Conservation (phyloP, 1,284 basidiomycete species). For the Sanghuangporus sanghuang region DNA sequence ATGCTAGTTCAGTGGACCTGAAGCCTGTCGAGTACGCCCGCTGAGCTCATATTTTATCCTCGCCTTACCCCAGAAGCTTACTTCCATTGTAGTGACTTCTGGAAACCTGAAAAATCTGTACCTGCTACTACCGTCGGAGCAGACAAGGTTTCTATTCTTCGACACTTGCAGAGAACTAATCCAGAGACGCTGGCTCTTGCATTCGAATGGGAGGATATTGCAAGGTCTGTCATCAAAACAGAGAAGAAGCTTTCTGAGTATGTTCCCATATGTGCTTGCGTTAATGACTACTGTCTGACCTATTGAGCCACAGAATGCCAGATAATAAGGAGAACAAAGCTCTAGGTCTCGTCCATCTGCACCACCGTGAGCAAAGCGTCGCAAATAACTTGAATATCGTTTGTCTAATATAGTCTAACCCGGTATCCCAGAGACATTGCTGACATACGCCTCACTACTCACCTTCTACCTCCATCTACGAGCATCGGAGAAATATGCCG, state of each 20-base stretch:
- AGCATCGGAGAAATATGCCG: slow-evolving; percentile 56
- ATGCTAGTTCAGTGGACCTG: slow-evolving; percentile 25
- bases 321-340: slow-evolving; percentile 43
- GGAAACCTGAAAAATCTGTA: slow-evolving; percentile 33
- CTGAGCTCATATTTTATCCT: not conserved
- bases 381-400: not conserved
- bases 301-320: slow-evolving; percentile 34
- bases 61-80: not conserved
- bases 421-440: slow-evolving; percentile 61
- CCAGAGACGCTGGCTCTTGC: slow-evolving; percentile 77
- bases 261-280: slow-evolving; percentile 23
- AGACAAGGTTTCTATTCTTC: slow-evolving; percentile 62
- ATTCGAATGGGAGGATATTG: slow-evolving; percentile 71
- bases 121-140: slow-evolving; percentile 25
- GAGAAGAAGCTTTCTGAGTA: slow-evolving; percentile 54
- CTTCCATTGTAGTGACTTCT: slow-evolving; percentile 18
- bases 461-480: slow-evolving; percentile 92
- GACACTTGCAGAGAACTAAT: slow-evolving; percentile 73
- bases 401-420: not conserved
- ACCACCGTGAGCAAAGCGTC: slow-evolving; percentile 63
- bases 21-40: slow-evolving; percentile 39
- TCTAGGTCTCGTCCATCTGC: slow-evolving; percentile 66
- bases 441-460: slow-evolving; percentile 87
- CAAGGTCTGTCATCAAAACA: slow-evolving; percentile 46
- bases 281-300: not conserved